Percentiles rank a stretch among this genome's conserved stretches.
Conservation (phyloP, 805 yeast species). For the Suhomyces pyralidae region DNA sequence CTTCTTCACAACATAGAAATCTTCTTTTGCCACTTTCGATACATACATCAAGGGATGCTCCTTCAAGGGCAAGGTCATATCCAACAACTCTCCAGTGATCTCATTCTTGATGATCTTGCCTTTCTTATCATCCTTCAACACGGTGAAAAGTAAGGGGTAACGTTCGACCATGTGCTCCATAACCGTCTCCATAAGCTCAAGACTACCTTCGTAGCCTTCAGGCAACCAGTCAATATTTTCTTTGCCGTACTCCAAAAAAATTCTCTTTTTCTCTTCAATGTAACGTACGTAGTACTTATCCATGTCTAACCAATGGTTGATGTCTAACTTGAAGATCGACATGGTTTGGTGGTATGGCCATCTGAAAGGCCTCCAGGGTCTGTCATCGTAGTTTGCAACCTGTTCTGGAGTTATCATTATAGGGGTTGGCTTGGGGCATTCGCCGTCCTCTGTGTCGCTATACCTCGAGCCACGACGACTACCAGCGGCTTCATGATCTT, state of each 20-base stretch:
- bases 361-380: conserved; percentile 80
- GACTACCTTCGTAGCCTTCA: conserved; percentile 57
- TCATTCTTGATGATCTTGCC: conserved; percentile 52
- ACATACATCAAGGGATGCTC: conserved; percentile 63
- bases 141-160: conserved; percentile 61
- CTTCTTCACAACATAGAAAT: conserved; percentile 61
- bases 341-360: conserved; percentile 81
- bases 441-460: conserved; percentile 5
- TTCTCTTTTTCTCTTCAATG: conserved; percentile 58
- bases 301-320: conserved; percentile 78
- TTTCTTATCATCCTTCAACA: conserved; percentile 27
- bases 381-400: conserved; percentile 61
- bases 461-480: conserved; percentile 9
- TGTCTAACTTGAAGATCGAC: conserved; percentile 68
- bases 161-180: conserved; percentile 57
- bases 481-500: conserved; percentile 11
- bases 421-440: conserved; percentile 50
- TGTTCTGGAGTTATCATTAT: conserved; percentile 64
- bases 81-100: conserved; percentile 59
- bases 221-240: conserved; percentile 66
- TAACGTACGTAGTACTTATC: conserved; percentile 71
- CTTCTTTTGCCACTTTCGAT: conserved; percentile 72
- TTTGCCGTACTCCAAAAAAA: conserved; percentile 55
- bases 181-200: conserved; percentile 63
- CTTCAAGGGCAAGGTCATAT: conserved; percentile 56